Evolutionary conservation across 305 asterid species (phyloP), one percentile per base, ranked within the genome.

Genomic region (Ajuga reptans): DNA sequence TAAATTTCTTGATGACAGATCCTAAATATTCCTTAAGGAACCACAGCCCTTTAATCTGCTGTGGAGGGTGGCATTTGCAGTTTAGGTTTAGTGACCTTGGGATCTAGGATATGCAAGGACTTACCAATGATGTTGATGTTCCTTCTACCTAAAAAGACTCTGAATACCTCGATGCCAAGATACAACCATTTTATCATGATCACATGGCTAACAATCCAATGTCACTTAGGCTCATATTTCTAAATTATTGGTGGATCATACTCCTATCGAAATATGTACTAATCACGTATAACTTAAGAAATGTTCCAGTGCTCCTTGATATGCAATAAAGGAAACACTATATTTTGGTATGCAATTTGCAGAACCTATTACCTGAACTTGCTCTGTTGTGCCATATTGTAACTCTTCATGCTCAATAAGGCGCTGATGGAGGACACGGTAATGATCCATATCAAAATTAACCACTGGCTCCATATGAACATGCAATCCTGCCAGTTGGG

Each of bases 341-440:
- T 60, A 50, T 43, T 49, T 14, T 37, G 46, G 58, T 9, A 33
- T n/a, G 66, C 50, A 52, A n/a, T 63, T 24, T 53, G 75, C 47
- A 70, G 27, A 77, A 54, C 27, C 63, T 46, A 21, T 56, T 79
- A 92, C 98, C 95, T 90, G 92, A 72, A 88, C 92, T 77, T 90
- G 80, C 77, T 68, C 73, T 51, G 96, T 61, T 71, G 98, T 83
- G 59, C 97, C 98, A 69, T 83, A 84, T 42, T 85, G 85, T 66
- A 84, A 74, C 87, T 92, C 98, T 80, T 90, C 98, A 71, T 92
- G 92, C 86, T 92, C 98, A 53, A 90, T 74, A 53, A 92, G 91
- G 62, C 97, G 95, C 75, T 87, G 98, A 78, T 92, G 97, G 67
- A 92, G 89, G 39, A 86, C 74, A 42, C 83, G 82, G 59, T 90